Base-by-base conservation (phyloP, 192 early-diverging fungal genomes). In the Rhizoclosmatium globosum region DNA sequence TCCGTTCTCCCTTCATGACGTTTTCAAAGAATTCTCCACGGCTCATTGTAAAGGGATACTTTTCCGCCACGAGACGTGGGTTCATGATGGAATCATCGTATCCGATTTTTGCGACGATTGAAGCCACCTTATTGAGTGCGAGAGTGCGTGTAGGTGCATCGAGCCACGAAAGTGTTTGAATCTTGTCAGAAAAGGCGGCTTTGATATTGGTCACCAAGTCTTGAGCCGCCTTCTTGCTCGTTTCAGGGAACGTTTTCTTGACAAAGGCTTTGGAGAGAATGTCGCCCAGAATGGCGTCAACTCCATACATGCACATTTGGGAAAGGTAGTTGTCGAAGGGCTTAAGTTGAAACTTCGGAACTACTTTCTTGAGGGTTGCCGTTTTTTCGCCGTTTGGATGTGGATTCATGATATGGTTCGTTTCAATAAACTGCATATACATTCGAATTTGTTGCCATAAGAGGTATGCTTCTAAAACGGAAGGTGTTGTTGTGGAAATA, bases 11-110 rank as follows among this genome's bases (percentile, higher is more conserved):
- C n/a, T 74, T 81, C 2, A 89, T 78, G 48, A 89, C 85, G 73
- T 93, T 93, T 53, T 90, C 87, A 83, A 92, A 93, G 76, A 89
- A 94, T 1, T 80, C 76, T 0, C 65, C 57, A 15, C 75, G 74
- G 4, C 86, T 69, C 19, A 93, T 83, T 1, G 68, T 44, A 41
- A 86, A 83, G 60, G 80, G 77, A 78, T 89, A 87, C 67, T 92
- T 92, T 0, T 82, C 77, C 11, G 81, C 82, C 19, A 94, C 73
- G 38, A 81, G 82, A 41, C 80, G 64, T 3, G 90, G 59, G 78
- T 94, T 88, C n/a, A 86, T 85, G 0, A 92, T 84, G 69, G 88
- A 85, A 31, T 84, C 81, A 3, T 88, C 91, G 64, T 90, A 94
- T 4, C 89, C 93, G 65, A 94, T 85, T 78, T 91, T 89, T 68